Evolutionary conservation across 225 moss, liverwort and hornwort species (phyloP).

Genomic region (Lunularia cruciata): DNA sequence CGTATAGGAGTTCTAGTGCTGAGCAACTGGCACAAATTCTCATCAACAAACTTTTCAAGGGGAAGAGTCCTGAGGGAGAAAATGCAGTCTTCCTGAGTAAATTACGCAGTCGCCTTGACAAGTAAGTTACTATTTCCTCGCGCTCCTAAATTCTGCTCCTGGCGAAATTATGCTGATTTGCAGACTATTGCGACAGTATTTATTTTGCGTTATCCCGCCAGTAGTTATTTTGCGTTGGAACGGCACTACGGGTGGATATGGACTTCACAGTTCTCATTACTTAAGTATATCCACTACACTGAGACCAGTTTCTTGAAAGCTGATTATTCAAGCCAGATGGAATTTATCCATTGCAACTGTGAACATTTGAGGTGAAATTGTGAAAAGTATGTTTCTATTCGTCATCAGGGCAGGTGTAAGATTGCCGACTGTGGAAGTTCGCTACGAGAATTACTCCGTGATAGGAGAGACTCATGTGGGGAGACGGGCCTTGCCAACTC

Average conservation of each 20-base stretch:
- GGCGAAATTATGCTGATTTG: too few relatives aligned
- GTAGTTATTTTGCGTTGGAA: too few relatives aligned
- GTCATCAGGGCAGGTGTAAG: constrained; percentile 34
- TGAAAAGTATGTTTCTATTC: neutral
- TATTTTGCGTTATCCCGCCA: too few relatives aligned
- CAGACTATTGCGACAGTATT: too few relatives aligned
- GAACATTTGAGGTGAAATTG: neutral
- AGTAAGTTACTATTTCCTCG: constrained; percentile 22
- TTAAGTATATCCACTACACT: too few relatives aligned
- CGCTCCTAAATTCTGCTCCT: too few relatives aligned
- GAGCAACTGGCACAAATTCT: constrained; percentile 11
- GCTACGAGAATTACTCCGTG: constrained; percentile 34
- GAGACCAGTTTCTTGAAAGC: too few relatives aligned
- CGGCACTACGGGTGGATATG: too few relatives aligned
- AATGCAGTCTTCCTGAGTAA: constrained; percentile 29
- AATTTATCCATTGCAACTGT: neutral
- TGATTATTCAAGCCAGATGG: too few relatives aligned
- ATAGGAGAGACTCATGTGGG: constrained; percentile 20
- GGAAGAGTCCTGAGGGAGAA: constrained; percentile 7
- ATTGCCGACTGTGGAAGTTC: constrained; percentile 42
- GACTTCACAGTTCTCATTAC: too few relatives aligned
- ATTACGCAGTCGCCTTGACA: constrained; percentile 35
- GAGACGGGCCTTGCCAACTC: constrained; percentile 27
- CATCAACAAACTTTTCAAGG: constrained; percentile 21
- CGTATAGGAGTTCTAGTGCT: neutral